phyloP scores from a whole-genome alignment of 306 rosid genomes.

The Medicago ruthenica region DNA sequence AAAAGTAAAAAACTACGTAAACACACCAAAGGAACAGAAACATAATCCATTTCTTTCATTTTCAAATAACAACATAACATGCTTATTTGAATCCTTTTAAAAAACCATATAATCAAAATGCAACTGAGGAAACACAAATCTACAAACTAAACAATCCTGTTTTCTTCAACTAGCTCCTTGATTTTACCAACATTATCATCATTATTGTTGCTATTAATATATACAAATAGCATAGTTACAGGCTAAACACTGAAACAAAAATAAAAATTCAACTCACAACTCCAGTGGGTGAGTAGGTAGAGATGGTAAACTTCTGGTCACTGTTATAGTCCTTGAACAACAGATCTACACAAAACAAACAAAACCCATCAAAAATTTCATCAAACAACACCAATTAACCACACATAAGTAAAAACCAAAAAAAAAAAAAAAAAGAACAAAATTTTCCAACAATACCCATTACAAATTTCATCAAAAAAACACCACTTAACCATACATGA shows the following conservation, averaged over 20 bases:
- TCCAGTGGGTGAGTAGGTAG: conserved; percentile 92
- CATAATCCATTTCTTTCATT: not conserved
- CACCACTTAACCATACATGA: no score
- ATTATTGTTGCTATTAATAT: not conserved
- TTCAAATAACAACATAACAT: not conserved
- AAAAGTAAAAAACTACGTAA: not conserved
- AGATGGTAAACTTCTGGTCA: conserved; percentile 89
- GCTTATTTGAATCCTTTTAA: not conserved
- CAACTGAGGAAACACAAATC: not conserved
- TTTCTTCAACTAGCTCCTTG: not conserved
- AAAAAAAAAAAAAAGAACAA: not conserved
- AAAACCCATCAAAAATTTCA: conserved; percentile 40
- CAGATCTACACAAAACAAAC: conserved; percentile 61
- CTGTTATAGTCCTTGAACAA: conserved; percentile 85
- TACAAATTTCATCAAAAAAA: not conserved
- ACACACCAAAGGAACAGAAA: not conserved
- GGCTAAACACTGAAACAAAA: not conserved
- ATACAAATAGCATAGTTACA: not conserved
- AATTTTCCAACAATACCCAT: not conserved
- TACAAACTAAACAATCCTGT: not conserved
- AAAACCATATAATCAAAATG: not conserved
- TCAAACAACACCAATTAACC: conserved; percentile 25
- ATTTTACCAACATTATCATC: conserved; percentile 7
- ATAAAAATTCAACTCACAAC: conserved; percentile 57
- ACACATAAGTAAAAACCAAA: not conserved